A percentile compares a stretch with the other conserved stretches of the same genome.
Evolutionary conservation across 805 yeast genomes (phyloP).

Genomic region (Wickerhamiella sergipiensis): DNA sequence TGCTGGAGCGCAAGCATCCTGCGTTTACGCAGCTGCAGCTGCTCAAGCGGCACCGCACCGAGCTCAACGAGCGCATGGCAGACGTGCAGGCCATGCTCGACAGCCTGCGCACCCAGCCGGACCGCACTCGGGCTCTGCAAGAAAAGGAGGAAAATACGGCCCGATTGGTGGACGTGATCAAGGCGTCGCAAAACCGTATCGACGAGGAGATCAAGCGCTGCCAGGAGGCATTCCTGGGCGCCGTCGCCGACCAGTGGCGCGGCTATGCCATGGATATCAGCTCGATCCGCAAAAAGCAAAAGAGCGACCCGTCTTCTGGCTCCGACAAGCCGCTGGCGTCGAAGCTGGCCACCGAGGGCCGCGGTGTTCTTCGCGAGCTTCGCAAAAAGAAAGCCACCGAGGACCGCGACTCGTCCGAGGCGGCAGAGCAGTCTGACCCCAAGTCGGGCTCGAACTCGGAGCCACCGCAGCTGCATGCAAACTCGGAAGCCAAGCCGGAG

Average conservation of each 20-base stretch:
- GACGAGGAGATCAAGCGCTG: constrained; percentile 1
- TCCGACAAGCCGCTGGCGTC: neutral
- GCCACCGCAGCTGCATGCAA: too few species aligned
- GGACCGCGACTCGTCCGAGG: neutral
- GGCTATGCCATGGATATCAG: neutral
- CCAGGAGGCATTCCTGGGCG: neutral
- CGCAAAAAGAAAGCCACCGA: neutral
- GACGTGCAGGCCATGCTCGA: constrained; percentile 23
- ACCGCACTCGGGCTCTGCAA: constrained; percentile 5
- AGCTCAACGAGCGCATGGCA: constrained; percentile 21
- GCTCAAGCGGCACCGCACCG: constrained; percentile 18
- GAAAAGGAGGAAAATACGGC: constrained; percentile 1
- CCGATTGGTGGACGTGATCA: constrained; percentile 2
- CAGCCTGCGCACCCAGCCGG: constrained; percentile 14
- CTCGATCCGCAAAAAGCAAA: neutral
- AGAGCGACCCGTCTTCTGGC: too few species aligned
- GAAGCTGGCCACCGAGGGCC: neutral
- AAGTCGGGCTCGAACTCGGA: too few species aligned
- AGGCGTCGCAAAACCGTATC: neutral
- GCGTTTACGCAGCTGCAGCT: constrained; percentile 19
- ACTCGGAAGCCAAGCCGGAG: too few species aligned
- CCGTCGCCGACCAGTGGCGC: neutral
- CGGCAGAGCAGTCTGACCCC: too few species aligned
- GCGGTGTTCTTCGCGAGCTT: neutral
- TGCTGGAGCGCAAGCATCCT: constrained; percentile 25